Conservation (phyloP, 306 rosid genomes). For the Cyclanthera cordifolia region DNA sequence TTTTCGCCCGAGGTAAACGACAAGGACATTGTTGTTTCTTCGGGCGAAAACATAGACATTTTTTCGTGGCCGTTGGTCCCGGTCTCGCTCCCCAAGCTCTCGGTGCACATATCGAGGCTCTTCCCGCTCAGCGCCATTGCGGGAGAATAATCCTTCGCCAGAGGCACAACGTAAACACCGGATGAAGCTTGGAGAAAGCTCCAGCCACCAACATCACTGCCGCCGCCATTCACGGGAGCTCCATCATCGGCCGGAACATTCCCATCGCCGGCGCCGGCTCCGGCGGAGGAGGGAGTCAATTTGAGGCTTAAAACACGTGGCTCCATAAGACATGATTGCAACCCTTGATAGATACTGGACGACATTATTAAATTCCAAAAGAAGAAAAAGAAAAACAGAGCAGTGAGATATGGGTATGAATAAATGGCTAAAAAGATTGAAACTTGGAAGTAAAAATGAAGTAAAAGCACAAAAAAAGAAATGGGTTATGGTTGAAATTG, state of each 20-base stretch:
- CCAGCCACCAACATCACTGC: slow-evolving; percentile 1
- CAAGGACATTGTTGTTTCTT: not conserved
- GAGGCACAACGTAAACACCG: slow-evolving; percentile 42
- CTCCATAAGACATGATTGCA: slow-evolving; percentile 5
- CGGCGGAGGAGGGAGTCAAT: slow-evolving; percentile 3
- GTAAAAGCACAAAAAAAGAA: not conserved
- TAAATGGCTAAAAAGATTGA: not conserved
- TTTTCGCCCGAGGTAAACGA: not conserved
- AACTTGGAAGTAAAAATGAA: not conserved
- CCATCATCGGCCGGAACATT: not conserved
- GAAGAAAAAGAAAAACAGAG: too few species aligned
- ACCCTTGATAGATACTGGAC: slow-evolving; percentile 13
- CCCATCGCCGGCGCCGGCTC: not conserved
- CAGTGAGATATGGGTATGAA: slow-evolving; percentile 8
- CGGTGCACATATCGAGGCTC: slow-evolving; percentile 78
- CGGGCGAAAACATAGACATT: slow-evolving; percentile 17
- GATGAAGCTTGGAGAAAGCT: slow-evolving; percentile 12
- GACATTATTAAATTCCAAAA: slow-evolving; percentile 8
- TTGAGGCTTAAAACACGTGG: slow-evolving; percentile 16
- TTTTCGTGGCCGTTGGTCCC: slow-evolving; percentile 35
- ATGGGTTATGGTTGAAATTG: slow-evolving; percentile 10
- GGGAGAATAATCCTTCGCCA: slow-evolving; percentile 25
- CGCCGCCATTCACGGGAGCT: not conserved
- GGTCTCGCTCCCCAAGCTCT: slow-evolving; percentile 60
- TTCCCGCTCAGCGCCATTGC: slow-evolving; percentile 29